Conservation (phyloP, 169 alveolate genomes). For the Eimeria sp. region DNA sequence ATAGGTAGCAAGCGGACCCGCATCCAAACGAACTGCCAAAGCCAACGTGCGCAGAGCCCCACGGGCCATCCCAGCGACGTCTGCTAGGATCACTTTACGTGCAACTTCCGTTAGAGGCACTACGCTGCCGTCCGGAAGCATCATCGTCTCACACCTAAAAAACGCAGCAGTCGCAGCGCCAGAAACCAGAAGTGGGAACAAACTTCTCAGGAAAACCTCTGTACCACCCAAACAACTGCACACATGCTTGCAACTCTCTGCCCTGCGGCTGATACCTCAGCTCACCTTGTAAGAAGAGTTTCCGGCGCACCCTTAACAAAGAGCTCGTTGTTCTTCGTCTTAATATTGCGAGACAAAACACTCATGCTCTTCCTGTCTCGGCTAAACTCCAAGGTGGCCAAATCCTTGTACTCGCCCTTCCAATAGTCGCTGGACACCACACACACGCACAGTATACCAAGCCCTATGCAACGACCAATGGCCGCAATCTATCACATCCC, state of each 20-base stretch:
- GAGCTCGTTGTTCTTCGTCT: conserved; percentile 84
- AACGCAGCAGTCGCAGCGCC: neutral
- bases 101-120: conserved; percentile 90
- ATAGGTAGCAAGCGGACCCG: conserved; percentile 72
- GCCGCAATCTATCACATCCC: neutral
- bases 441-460: neutral
- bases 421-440: conserved; percentile 74
- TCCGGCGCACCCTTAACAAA: conserved; percentile 99
- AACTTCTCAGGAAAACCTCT: neutral
- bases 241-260: conserved; percentile 84
- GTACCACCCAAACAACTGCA: neutral
- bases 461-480: neutral
- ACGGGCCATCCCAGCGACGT: conserved; percentile 93
- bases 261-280: neutral
- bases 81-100: conserved; percentile 89
- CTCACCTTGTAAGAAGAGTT: conserved; percentile 93
- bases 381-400: conserved; percentile 98
- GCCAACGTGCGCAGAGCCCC: conserved; percentile 90
- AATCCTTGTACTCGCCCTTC: conserved; percentile 85
- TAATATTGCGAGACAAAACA: conserved; percentile 85
- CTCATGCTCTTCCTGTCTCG: conserved; percentile 98
- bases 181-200: neutral
- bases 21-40: conserved; percentile 88
- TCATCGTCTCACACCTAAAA: conserved; percentile 84
- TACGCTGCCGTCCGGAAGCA: conserved; percentile 93